Percentiles rank a stretch among this genome's conserved stretches.
Evolutionary conservation across 306 rosid genomes (phyloP).

Genomic region (Cotoneaster glaucophyllus): DNA sequence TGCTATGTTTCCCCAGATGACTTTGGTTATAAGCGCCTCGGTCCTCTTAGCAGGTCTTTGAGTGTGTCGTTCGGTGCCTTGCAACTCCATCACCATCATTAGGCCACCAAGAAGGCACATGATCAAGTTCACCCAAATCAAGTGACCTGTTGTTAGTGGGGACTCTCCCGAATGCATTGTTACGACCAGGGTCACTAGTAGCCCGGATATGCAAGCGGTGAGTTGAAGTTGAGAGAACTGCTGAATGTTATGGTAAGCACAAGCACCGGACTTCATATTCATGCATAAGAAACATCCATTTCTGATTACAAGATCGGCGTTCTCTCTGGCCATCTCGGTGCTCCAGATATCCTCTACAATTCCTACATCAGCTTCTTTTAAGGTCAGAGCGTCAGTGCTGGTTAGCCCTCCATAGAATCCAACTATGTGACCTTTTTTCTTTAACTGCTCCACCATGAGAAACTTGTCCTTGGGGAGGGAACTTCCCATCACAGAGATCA

Average conservation of each 20-base stretch:
- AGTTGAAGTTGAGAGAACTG: constrained; percentile 51
- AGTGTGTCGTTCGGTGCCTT: constrained; percentile 6
- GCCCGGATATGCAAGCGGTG: constrained; percentile 40
- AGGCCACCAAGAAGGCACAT: constrained; percentile 38
- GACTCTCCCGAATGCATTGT: constrained; percentile 47
- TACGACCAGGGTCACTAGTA: constrained; percentile 26
- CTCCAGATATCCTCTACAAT: constrained; percentile 12
- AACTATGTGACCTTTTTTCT: constrained; percentile 36
- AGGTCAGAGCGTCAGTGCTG: constrained; percentile 18
- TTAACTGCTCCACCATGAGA: constrained; percentile 25
- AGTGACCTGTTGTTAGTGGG: constrained; percentile 37
- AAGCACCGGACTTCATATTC: constrained; percentile 28
- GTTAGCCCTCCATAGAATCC: constrained; percentile 43
- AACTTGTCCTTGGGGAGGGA: constrained; percentile 36
- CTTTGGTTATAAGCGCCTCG: constrained; percentile 24
- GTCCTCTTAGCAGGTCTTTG: constrained; percentile 14
- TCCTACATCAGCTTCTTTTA: constrained; percentile 49
- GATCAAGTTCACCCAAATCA: constrained; percentile 50
- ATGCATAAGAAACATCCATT: constrained; percentile 15
- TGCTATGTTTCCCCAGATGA: constrained; percentile 26
- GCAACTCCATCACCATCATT: constrained; percentile 52
- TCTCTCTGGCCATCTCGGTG: constrained; percentile 10
- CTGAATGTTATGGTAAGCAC: constrained; percentile 39
- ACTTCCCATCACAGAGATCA: constrained; percentile 34
- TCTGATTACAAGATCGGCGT: constrained; percentile 22